Evolutionary conservation across 2,329 filamentous ascomycete genomes (phyloP).

Genomic region (Fusarium longipes): DNA sequence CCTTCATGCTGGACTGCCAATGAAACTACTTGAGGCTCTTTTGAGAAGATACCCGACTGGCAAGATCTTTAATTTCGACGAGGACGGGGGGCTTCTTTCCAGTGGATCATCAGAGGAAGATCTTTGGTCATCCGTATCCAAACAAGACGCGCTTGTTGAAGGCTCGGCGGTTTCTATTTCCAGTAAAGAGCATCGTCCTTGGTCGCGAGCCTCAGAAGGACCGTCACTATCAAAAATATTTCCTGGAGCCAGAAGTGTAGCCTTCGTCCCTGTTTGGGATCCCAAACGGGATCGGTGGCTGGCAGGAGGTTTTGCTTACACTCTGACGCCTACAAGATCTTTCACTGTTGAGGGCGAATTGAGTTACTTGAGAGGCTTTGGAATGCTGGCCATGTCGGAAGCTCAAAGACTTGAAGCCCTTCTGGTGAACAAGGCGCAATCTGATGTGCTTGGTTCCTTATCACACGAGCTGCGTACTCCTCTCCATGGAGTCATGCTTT

Average conservation of each 20-base stretch:
- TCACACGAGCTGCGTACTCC: slow-evolving; percentile 71
- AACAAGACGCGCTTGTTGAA: background rate
- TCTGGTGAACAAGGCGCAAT: slow-evolving; percentile 61
- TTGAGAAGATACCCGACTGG: slow-evolving; percentile 60
- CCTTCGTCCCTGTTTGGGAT: slow-evolving; percentile 62
- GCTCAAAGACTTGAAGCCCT: slow-evolving; percentile 58
- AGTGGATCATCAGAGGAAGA: slow-evolving; percentile 50
- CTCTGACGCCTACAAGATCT: slow-evolving; percentile 55
- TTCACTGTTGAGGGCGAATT: slow-evolving; percentile 62
- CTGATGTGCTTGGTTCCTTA: slow-evolving; percentile 69
- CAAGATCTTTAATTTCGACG: slow-evolving; percentile 59
- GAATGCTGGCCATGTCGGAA: slow-evolving; percentile 67
- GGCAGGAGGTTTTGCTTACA: slow-evolving; percentile 63
- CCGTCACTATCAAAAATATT: slow-evolving; percentile 50
- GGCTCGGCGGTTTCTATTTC: background rate
- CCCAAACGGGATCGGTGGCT: slow-evolving; percentile 59
- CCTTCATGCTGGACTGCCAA: slow-evolving; percentile 49
- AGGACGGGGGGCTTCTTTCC: slow-evolving; percentile 51
- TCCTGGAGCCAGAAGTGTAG: slow-evolving; percentile 58
- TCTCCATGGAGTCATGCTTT: slow-evolving; percentile 69
- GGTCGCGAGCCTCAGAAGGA: slow-evolving; percentile 19
- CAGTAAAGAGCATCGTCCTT: background rate
- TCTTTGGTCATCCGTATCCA: background rate
- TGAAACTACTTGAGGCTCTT: slow-evolving; percentile 54
- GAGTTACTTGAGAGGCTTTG: slow-evolving; percentile 63